Percentiles rank a stretch among this genome's conserved stretches.
Evolutionary conservation across 2,329 filamentous ascomycete species (phyloP).

Genomic region (Arthrobotrys iridis): DNA sequence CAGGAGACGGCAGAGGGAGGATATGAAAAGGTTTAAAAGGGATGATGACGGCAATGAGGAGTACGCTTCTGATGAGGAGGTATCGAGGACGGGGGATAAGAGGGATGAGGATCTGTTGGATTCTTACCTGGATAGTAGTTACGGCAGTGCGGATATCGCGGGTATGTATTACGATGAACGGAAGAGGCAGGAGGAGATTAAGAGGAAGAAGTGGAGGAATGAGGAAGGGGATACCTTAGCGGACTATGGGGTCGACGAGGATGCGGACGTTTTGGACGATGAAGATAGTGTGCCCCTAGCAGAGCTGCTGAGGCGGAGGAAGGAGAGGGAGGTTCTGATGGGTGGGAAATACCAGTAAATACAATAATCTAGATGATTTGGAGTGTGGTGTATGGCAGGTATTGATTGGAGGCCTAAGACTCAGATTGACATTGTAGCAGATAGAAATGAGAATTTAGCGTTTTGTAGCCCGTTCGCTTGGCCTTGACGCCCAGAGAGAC

Average conservation of each 20-base stretch:
- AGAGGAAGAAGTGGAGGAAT: constrained; percentile 75
- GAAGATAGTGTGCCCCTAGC: constrained; percentile 75
- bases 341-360: not conserved
- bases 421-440: too few relatives aligned
- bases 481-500: too few relatives aligned
- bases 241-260: constrained; percentile 84
- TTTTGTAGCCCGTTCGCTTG: too few relatives aligned
- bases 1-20: constrained; percentile 65
- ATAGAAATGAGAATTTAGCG: too few relatives aligned
- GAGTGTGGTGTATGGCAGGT: too few relatives aligned
- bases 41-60: constrained; percentile 48
- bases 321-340: constrained; percentile 43
- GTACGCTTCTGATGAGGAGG: constrained; percentile 20
- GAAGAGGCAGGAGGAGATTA: constrained; percentile 56
- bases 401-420: too few relatives aligned
- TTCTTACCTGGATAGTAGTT: constrained; percentile 51
- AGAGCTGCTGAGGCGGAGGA: constrained; percentile 72
- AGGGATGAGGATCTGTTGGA: constrained; percentile 58
- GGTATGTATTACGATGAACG: constrained; percentile 54
- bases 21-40: constrained; percentile 62
- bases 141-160: constrained; percentile 51
- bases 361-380: too few relatives aligned
- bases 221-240: constrained; percentile 77
- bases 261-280: constrained; percentile 69
- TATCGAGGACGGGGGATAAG: constrained; percentile 56